Evolutionary conservation across 805 yeast genomes (phyloP).

Genomic region (Yamadazyma insecticola): DNA sequence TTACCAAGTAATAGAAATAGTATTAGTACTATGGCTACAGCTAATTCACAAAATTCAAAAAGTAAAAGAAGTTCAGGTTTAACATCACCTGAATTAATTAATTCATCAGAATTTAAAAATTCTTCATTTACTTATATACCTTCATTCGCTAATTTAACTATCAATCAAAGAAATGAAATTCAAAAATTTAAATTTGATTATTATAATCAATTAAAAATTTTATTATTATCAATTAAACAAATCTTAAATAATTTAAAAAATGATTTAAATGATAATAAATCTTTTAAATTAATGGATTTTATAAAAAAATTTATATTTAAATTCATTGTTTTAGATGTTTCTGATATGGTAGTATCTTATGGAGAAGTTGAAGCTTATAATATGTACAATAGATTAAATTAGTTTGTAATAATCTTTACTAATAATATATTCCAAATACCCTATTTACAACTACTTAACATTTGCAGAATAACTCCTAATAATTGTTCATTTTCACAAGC

Average conservation of each 20-base stretch:
- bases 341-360: constrained; percentile 31
- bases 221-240: constrained; percentile 9
- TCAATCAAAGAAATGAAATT: constrained; percentile 24
- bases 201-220: constrained; percentile 22
- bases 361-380: constrained; percentile 18
- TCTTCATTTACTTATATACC: constrained; percentile 10
- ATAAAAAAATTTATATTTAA: constrained; percentile 29
- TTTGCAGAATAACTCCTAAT: constrained; percentile 81
- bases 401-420: constrained; percentile 1
- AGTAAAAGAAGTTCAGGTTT: constrained; percentile 11
- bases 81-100: constrained; percentile 4
- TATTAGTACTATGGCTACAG: constrained; percentile 14
- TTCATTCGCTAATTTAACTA: constrained; percentile 5
- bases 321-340: constrained; percentile 33
- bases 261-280: constrained; percentile 10
- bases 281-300: constrained; percentile 30
- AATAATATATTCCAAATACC: neutral
- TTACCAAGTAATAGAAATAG: constrained; percentile 22
- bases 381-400: constrained; percentile 9
- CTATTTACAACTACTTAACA: constrained; percentile 75
- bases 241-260: constrained; percentile 4
- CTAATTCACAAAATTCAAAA: constrained; percentile 16
- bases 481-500: constrained; percentile 97
- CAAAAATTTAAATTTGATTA: constrained; percentile 30
- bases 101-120: constrained; percentile 4